phyloP scores from a whole-genome alignment of 129 eudicot genomes.

The Heracleum sosnowskyi region DNA sequence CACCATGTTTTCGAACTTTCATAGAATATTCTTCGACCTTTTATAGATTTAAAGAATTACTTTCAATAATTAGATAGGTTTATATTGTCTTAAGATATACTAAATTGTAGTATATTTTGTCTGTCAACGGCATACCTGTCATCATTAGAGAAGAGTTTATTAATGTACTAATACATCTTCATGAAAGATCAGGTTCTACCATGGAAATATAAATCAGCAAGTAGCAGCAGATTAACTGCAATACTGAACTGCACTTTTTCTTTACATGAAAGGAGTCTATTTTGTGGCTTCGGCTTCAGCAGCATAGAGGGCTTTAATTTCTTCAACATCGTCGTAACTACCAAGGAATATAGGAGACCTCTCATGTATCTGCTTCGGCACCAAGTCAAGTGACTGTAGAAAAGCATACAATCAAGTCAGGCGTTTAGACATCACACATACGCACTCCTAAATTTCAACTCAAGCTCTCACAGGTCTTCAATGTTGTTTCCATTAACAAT shows the following conservation, averaged over 20 bases:
- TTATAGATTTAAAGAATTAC: no score
- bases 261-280: conserved; percentile 8
- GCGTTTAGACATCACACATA: not conserved
- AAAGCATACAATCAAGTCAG: not conserved
- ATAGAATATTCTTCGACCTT: no score
- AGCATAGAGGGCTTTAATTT: conserved; percentile 83
- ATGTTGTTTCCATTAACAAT: not conserved
- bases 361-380: conserved; percentile 77
- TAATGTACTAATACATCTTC: conserved; percentile 2
- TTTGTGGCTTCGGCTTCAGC: conserved; percentile 69
- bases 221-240: conserved; percentile 10
- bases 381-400: conserved; percentile 80
- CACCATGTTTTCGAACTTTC: no score
- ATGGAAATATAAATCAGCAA: not conserved
- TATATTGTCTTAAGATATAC: not conserved
- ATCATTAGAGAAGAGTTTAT: conserved; percentile 6
- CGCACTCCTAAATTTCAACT: not conserved
- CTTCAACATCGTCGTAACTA: conserved; percentile 95
- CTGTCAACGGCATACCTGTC: conserved; percentile 4
- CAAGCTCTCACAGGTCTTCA: not conserved
- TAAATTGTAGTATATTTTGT: not conserved
- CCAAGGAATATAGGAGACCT: conserved; percentile 95
- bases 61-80: no score
- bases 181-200: conserved; percentile 10
- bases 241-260: not conserved